Conservation (phyloP, 768 basidiomycete species). For the Coprinopsis sp. region DNA sequence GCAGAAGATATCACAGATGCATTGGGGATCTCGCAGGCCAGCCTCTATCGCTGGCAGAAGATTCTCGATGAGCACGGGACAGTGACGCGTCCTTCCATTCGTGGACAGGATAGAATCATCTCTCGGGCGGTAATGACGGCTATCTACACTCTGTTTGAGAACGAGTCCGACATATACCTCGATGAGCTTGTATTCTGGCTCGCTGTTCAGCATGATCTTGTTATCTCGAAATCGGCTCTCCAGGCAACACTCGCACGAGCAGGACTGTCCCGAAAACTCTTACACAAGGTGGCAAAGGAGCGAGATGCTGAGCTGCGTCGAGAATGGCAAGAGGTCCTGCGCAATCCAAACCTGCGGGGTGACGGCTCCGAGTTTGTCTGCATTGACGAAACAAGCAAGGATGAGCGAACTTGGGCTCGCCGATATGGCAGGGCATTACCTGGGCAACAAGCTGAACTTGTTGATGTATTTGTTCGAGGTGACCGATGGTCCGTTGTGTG, state of each 20-base stretch:
- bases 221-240: slow-evolving; percentile 17
- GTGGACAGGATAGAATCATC: slow-evolving; percentile 15
- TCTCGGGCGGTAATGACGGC: slow-evolving; percentile 15
- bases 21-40: slow-evolving; percentile 19
- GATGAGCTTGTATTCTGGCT: slow-evolving; percentile 20
- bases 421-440: slow-evolving; percentile 23
- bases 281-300: slow-evolving; percentile 22
- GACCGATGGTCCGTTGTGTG: too few species aligned
- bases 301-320: slow-evolving; percentile 13
- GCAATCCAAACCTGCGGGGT: slow-evolving; percentile 5
- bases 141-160: slow-evolving; percentile 14
- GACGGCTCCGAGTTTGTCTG: slow-evolving; percentile 15
- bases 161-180: slow-evolving; percentile 15
- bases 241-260: slow-evolving; percentile 69
- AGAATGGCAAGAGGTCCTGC: slow-evolving; percentile 3
- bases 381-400: slow-evolving; percentile 28
- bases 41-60: slow-evolving; percentile 20
- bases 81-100: slow-evolving; percentile 5
- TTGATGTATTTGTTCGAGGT: too few species aligned
- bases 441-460: neutral
- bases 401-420: slow-evolving; percentile 22
- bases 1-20: slow-evolving; percentile 16
- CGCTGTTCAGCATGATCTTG: slow-evolving; percentile 17
- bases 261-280: slow-evolving; percentile 66
- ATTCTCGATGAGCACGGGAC: slow-evolving; percentile 15